Base-by-base conservation (phyloP, 1,139 yeast species). In the Zygosaccharomyces sapae region DNA sequence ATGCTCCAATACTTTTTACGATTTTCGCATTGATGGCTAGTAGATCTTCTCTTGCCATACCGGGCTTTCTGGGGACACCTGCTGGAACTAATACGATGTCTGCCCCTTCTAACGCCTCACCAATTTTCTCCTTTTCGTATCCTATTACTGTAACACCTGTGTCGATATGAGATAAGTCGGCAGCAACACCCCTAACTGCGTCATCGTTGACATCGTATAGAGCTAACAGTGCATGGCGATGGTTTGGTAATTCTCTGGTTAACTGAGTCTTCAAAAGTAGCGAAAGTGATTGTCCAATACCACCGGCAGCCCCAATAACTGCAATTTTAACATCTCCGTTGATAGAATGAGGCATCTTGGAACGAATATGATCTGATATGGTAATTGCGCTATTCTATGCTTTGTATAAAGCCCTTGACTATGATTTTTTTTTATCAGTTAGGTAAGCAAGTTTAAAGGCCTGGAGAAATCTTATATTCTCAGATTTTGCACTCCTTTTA, bases 31-130 rank as follows among this genome's bases (percentile, higher is more conserved):
- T 90, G 74, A 92, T 86, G 73, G 81, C 81, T 79, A 90, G 88
- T 67, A 90, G 78, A 67, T 90, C 97, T 68, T 90, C 97, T 71
- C 97, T 83, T 56, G 97, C 86, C 97, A 90, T 90, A 59, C 97
- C 97, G 49, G 97, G 97, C 75, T 90, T 90, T 75, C 97, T 82
- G 68, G 97, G 97, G 50, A 90, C 87, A 67, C 97, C 97, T 43
- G 97, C 97, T 54, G 97, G 96, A 67, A 90, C 86, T 51, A 90
- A 80, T 54, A 90, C 86, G 53, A 89, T 76, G 62, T 85, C 86
- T 24, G 95, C 75, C 44, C 81, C 85, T 44, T 76, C 70, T 57
- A 90, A 75, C 24, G 96, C 94, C 37, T 61, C 62, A 43, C 67
- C 62, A 37, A 81, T 67, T 7, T 82, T 84, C 33, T 75, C 73